Evolutionary conservation across 2,329 filamentous ascomycete species (phyloP).

Genomic region (Trichoderma koningiopsis): DNA sequence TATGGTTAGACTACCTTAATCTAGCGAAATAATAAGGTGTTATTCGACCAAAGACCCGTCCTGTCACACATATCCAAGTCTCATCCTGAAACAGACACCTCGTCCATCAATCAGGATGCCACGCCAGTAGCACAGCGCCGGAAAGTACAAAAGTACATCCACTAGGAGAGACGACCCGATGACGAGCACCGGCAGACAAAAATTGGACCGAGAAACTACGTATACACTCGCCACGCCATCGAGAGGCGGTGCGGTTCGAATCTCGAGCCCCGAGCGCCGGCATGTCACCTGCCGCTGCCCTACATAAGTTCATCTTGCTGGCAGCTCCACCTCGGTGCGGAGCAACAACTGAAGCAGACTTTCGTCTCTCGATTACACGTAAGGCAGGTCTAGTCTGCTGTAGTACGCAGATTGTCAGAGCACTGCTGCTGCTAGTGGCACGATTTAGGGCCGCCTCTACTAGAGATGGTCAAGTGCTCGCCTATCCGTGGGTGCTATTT

Average conservation of each 20-base stretch:
- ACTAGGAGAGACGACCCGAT: not conserved
- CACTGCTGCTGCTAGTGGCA: not conserved
- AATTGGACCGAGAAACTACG: not conserved
- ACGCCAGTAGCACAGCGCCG: not conserved
- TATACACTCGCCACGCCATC: not conserved
- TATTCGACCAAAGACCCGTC: not conserved
- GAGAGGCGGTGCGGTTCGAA: not conserved
- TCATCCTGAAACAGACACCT: not conserved
- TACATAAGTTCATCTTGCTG: not conserved
- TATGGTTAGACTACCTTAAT: not conserved
- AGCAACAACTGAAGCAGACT: not conserved
- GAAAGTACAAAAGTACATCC: not conserved
- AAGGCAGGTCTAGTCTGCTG: not conserved
- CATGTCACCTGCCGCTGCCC: not conserved
- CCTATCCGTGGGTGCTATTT: not conserved
- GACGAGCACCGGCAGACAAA: not conserved
- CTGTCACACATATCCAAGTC: not conserved
- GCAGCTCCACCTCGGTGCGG: not conserved
- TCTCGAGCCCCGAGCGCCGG: not conserved
- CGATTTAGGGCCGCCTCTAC: not conserved
- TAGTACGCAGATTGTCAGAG: not conserved
- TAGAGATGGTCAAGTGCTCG: not conserved
- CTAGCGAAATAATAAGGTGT: not conserved
- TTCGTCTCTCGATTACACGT: not conserved
- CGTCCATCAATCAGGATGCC: not conserved